Conservation (phyloP, 2,329 filamentous ascomycete species). For the Thermothelomyces thermophilus region DNA sequence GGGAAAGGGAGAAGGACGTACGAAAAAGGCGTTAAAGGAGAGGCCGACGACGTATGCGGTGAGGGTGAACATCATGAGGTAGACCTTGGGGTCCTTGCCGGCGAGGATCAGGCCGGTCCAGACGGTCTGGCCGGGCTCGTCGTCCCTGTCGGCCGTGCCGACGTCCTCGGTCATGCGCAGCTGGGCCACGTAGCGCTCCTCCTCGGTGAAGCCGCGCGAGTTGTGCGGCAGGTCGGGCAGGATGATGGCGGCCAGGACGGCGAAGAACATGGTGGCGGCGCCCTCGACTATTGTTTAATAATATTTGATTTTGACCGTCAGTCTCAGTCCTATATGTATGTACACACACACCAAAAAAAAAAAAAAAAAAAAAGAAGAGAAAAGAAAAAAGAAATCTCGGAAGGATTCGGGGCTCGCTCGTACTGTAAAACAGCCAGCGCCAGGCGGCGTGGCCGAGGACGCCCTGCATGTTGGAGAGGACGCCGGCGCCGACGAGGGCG, state of each 20-base stretch:
- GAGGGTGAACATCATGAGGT: slow-evolving; percentile 57
- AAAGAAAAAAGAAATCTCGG: too few relatives aligned
- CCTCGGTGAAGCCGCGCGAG: slow-evolving; percentile 50
- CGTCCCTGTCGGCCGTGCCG: slow-evolving; percentile 49
- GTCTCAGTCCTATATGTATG: too few relatives aligned
- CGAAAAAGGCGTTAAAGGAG: slow-evolving; percentile 54
- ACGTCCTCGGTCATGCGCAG: slow-evolving; percentile 52
- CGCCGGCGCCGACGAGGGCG: slow-evolving; percentile 52
- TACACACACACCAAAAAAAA: too few relatives aligned
- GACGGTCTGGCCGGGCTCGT: slow-evolving; percentile 38
- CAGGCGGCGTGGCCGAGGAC: slow-evolving; percentile 48
- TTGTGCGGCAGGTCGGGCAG: slow-evolving; percentile 51
- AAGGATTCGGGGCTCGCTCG: too few relatives aligned
- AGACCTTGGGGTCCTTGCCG: slow-evolving; percentile 55
- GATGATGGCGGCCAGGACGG: slow-evolving; percentile 41
- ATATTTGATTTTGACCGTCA: not conserved
- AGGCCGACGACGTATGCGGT: slow-evolving; percentile 53
- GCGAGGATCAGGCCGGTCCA: slow-evolving; percentile 53
- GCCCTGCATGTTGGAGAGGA: slow-evolving; percentile 52
- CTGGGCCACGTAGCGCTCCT: slow-evolving; percentile 51
- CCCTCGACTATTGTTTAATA: slow-evolving; percentile 39
- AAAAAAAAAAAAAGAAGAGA: too few relatives aligned
- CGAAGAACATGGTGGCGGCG: slow-evolving; percentile 43
- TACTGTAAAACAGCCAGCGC: slow-evolving; percentile 53
- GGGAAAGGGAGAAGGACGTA: slow-evolving; percentile 30